Base-by-base conservation (phyloP, 805 yeast species). In the Cyberlindnera maritima region DNA sequence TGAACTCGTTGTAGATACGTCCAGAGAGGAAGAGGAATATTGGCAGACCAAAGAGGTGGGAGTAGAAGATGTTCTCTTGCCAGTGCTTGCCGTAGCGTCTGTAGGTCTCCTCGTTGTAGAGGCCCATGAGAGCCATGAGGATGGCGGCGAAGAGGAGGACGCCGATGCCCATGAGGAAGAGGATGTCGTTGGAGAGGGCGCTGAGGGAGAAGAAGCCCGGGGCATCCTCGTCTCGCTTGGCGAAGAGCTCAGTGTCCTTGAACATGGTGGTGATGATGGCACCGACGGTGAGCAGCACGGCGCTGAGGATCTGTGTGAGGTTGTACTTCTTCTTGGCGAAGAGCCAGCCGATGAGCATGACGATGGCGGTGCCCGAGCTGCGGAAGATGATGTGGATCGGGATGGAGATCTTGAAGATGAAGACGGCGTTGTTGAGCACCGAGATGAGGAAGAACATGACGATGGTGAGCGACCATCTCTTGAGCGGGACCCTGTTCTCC, bases 311-410 rank as follows among this genome's bases (percentile, higher is more conserved):
- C 62, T 85, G 88, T 9, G 52, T 49, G 1, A 32, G 15, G 9
- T 69, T 61, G 58, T 82, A 83, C 26, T 57, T 59, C 57, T 74
- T 81, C 7, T 62, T 61, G 38, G 77, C 80, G 11, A 73, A 47
- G 6, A 72, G 40, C 53, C 61, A 64, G 3, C 91, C 88, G 3
- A 81, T 62, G 0, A 74, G 26, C 81, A 86, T 75, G 0, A 86
- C 79, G 15, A 82, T 63, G 7, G 81, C 77, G 0, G 87, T 77
- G 1, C 86, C 80, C 6, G 83, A 75, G 12, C 88, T 81, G 43
- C 90, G 62, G 54, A 84, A 70, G 8, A 84, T 75, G 21, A 83
- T 83, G 58, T 85, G 89, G 23, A 83, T 62, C 0, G 91, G 88
- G 18, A 85, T 75, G 3, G 85, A 75, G 23, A 86, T 69, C 32